A percentile compares a stretch with the other conserved stretches of the same genome.
Evolutionary conservation across 2,329 filamentous ascomycete genomes (phyloP).

Genomic region (Claviceps purpurea): DNA sequence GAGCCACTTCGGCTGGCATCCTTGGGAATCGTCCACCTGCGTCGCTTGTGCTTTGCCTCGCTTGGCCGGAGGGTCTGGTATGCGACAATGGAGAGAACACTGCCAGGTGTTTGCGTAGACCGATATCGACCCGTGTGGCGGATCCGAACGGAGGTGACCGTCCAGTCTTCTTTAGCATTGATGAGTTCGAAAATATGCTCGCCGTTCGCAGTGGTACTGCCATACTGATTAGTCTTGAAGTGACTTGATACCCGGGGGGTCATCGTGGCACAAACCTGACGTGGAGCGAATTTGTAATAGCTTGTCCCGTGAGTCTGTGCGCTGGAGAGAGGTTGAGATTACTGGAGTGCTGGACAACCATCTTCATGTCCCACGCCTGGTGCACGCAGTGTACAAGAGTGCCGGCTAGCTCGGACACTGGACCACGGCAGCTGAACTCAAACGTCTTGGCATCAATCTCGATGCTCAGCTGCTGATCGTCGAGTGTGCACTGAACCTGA

Average conservation of each 20-base stretch:
- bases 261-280: slow-evolving; percentile 13
- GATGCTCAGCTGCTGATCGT: slow-evolving; percentile 9
- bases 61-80: slow-evolving; percentile 8
- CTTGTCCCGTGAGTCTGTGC: slow-evolving; percentile 10
- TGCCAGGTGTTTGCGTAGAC: slow-evolving; percentile 2
- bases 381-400: slow-evolving; percentile 17
- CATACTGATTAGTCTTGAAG: not conserved
- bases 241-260: not conserved
- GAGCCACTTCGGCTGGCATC: not conserved
- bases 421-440: slow-evolving; percentile 10
- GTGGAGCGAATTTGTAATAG: slow-evolving; percentile 11
- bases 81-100: slow-evolving; percentile 14
- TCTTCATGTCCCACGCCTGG: slow-evolving; percentile 20
- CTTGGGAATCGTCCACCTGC: slow-evolving; percentile 2
- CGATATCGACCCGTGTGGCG: slow-evolving; percentile 13
- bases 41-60: not conserved
- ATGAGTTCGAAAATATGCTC: slow-evolving; percentile 9
- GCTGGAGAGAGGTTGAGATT: slow-evolving; percentile 6
- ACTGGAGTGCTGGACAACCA: slow-evolving; percentile 9
- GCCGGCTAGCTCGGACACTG: slow-evolving; percentile 9
- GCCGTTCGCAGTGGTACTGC: slow-evolving; percentile 8
- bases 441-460: slow-evolving; percentile 16
- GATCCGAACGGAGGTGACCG: slow-evolving; percentile 11
- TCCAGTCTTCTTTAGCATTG: not conserved
- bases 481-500: slow-evolving; percentile 13